Percentiles rank a stretch among this genome's conserved stretches.
phyloP scores from a whole-genome alignment of 1,139 yeast species.

The Saccharomyces hybrid region DNA sequence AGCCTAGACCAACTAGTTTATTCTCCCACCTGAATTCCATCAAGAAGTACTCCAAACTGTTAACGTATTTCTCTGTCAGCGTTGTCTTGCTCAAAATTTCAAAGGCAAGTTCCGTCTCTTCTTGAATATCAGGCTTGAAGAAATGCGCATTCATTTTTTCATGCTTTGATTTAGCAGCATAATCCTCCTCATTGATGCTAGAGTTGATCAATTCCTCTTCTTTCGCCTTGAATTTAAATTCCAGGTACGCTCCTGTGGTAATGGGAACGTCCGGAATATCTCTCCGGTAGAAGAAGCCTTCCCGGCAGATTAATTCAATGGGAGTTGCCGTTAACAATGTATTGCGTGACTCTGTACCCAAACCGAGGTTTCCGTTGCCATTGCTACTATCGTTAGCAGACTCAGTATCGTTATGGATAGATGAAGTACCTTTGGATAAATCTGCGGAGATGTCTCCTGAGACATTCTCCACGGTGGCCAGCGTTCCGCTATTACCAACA shows the following conservation, averaged over 20 bases:
- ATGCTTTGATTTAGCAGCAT: slow-evolving; percentile 16
- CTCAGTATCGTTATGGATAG: neutral
- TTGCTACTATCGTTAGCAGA: neutral
- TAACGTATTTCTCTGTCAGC: slow-evolving; percentile 30
- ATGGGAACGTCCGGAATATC: slow-evolving; percentile 24
- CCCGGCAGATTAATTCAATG: slow-evolving; percentile 27
- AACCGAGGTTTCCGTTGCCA: neutral
- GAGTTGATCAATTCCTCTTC: slow-evolving; percentile 24
- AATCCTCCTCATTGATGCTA: slow-evolving; percentile 17
- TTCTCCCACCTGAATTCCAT: slow-evolving; percentile 34
- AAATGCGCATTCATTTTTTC: slow-evolving; percentile 28
- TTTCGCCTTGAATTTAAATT: slow-evolving; percentile 26
- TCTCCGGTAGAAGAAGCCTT: slow-evolving; percentile 28
- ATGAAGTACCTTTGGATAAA: neutral
- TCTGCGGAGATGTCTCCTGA: neutral
- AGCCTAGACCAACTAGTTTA: slow-evolving; percentile 28
- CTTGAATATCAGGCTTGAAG: slow-evolving; percentile 23
- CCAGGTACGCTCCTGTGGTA: slow-evolving; percentile 27
- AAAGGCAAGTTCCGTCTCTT: slow-evolving; percentile 26
- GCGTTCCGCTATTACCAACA: neutral
- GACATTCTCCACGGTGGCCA: neutral
- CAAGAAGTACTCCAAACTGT: slow-evolving; percentile 29
- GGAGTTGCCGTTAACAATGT: slow-evolving; percentile 24
- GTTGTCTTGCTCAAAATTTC: slow-evolving; percentile 24
- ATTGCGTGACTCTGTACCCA: slow-evolving; percentile 11